Evolutionary conservation across 176 grass and related monocot species (phyloP), one percentile per base, ranked within the genome.

Genomic region (Oryza officinalis): DNA sequence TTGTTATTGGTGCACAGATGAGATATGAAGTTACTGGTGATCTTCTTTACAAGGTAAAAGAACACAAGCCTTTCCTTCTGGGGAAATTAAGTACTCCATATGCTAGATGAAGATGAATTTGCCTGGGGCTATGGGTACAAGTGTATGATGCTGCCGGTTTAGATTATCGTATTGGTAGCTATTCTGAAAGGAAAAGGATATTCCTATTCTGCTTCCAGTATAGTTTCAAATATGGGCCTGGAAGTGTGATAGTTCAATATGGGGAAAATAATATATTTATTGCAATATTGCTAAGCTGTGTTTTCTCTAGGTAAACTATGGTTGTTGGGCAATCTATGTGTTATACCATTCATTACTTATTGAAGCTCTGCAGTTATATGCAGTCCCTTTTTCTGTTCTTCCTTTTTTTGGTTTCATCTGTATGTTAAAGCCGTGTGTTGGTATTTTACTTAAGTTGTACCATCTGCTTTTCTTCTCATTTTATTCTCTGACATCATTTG

Each of bases 11-110:
- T 32, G 93, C 85, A 0, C 96, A 98, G 81, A 98, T 93, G 96
- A 84, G 93, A 59, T 98, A 95, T 89, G 96, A 98, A 86, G 77
- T 95, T 71, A 98, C 93, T 2, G 96, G 96, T 78, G 96, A 95
- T 85, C 47, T 78, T 88, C 85, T 98, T 80, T 98, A 98, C 88
- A 98, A 96, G 96, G 96, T 98, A 85, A 91, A 82, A 38, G 35
- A 65, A 0, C 66, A 47, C 20, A 52, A 45, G 37, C 33, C 32
- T 75, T 87, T 27, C 37, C 79, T 33, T 80, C 69, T 72, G 20
- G 15, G 84, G 66, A 75, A 52, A 70, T 65, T 32, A 68, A 45
- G 41, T 63, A 65, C 63, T 78, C 20, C 82, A 76, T 69, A 65
- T 79, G 31, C 67, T 77, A 67, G 9, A 71, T 41, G 44, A 41